phyloP scores from a whole-genome alignment of 1,139 yeast genomes.

The Saccharomyces hybrid region DNA sequence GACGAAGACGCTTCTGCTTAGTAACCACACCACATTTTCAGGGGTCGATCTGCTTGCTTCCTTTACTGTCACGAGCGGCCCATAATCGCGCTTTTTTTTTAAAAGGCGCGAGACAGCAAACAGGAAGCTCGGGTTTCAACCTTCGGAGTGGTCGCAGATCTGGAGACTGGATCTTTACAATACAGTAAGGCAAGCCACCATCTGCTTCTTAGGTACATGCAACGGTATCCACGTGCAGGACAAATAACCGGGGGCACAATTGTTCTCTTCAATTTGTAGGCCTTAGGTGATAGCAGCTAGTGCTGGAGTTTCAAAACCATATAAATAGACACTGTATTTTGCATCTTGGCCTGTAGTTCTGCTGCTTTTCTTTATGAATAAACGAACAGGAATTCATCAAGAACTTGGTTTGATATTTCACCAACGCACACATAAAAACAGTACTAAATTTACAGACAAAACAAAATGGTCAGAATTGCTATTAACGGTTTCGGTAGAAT shows the following conservation, averaged over 20 bases:
- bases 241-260: too few relatives aligned
- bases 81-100: neutral
- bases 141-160: neutral
- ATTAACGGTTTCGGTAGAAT: constrained; percentile 91
- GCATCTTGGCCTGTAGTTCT: too few relatives aligned
- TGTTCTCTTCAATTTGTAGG: too few relatives aligned
- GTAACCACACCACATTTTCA: constrained; percentile 1
- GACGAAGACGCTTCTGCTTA: neutral
- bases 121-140: neutral
- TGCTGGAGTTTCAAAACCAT: neutral
- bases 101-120: neutral
- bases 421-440: neutral
- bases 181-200: neutral
- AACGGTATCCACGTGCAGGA: constrained; percentile 1
- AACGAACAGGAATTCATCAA: neutral
- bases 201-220: neutral
- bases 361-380: too few relatives aligned
- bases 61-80: constrained; percentile 1
- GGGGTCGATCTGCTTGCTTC: neutral
- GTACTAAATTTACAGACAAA: constrained; percentile 5
- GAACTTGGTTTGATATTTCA: constrained; percentile 1
- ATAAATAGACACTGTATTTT: neutral
- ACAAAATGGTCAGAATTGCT: constrained; percentile 50
- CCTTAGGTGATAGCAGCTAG: too few relatives aligned
- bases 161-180: neutral